These are phyloP conservation scores for Adansonia grandidieri DNA, from an alignment of 441 rosid species.

Conservation along the genomic window DNA sequence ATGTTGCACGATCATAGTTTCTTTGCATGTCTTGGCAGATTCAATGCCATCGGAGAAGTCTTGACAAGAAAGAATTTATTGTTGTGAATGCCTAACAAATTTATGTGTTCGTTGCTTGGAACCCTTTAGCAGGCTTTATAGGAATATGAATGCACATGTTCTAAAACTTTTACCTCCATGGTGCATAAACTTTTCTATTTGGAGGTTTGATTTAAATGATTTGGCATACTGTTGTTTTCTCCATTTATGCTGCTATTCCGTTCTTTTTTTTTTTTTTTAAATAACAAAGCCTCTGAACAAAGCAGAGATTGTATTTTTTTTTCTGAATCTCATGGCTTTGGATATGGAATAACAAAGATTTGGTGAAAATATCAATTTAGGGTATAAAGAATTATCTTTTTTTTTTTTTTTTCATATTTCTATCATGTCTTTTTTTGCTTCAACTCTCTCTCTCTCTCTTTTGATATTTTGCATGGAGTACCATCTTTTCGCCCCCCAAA, in stretches of 20 bases:
- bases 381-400: neutral
- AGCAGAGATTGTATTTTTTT: neutral
- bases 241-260: neutral
- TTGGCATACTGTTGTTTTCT: neutral
- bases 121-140: neutral
- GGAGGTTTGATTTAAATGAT: neutral
- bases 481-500: neutral
- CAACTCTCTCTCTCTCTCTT: neutral
- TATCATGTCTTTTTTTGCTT: neutral
- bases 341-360: neutral
- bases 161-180: slow-evolving; percentile 7
- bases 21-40: slow-evolving; percentile 1
- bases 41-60: slow-evolving; percentile 1
- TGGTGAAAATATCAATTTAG: neutral
- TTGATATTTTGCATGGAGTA: neutral
- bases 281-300: neutral
- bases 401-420: neutral
- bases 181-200: neutral
- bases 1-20: slow-evolving; percentile 2
- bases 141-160: neutral
- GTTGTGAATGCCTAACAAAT: neutral
- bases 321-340: neutral
- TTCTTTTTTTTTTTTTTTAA: neutral
- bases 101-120: neutral
- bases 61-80: slow-evolving; percentile 18